These are phyloP conservation scores for Macadamia tetraphylla DNA, from an alignment of 164 flowering plant species.

Conservation along the genomic window DNA sequence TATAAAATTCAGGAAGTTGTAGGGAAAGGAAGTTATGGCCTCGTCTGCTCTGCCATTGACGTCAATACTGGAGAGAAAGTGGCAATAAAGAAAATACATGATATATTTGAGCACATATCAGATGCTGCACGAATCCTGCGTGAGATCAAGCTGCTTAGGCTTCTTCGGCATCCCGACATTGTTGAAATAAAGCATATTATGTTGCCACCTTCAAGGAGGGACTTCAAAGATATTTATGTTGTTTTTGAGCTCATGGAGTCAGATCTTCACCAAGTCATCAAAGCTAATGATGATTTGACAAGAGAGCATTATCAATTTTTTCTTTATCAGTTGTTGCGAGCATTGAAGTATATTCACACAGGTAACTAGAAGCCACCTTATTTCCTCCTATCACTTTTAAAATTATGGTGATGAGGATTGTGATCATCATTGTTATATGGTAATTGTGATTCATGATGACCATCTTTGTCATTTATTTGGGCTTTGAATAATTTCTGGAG, in stretches of 20 bases:
- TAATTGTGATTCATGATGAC: not conserved
- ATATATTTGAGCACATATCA: constrained; percentile 74
- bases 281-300: constrained; percentile 89
- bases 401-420: not conserved
- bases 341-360: constrained; percentile 84
- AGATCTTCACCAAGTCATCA: constrained; percentile 90
- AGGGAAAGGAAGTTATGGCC: constrained; percentile 81
- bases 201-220: constrained; percentile 86
- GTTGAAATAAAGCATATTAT: constrained; percentile 90
- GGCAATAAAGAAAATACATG: constrained; percentile 79
- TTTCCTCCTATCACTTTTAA: not conserved
- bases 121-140: constrained; percentile 92
- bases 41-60: constrained; percentile 73
- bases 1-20: constrained; percentile 68
- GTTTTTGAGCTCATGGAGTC: constrained; percentile 98
- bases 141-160: constrained; percentile 87
- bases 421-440: not conserved
- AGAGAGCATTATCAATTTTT: constrained; percentile 87
- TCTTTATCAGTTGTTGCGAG: constrained; percentile 85
- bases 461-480: not conserved
- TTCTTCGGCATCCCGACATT: constrained; percentile 86
- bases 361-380: constrained; percentile 32
- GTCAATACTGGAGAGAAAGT: constrained; percentile 69
- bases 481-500: constrained; percentile 4
- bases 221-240: constrained; percentile 83